Base-by-base conservation (phyloP, 495 filamentous ascomycete genomes). In the Halenospora varia region DNA sequence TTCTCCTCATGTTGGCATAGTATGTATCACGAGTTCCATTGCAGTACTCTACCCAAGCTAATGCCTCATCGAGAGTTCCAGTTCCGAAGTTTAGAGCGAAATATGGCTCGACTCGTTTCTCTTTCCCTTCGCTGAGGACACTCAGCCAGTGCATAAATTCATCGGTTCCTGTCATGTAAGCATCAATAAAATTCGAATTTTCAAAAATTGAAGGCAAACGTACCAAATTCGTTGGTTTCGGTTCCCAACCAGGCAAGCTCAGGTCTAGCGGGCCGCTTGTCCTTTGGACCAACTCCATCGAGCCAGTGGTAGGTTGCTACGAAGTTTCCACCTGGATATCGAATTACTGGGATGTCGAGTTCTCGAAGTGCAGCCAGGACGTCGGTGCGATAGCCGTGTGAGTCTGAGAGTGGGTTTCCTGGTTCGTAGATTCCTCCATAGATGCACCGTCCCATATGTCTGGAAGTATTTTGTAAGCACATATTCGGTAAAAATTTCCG, bases 351-450 rank as follows among this genome's bases (percentile, higher is more conserved):
- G 25, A 88, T 80, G 39, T 85, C 78, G 20, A 91, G 75, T 57
- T 88, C 86, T 62, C 82, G 81, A 52, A 91, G 70, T 8, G 85
- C 82, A 51, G 79, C 76, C 23, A 91, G 75, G 15, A 92, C 88
- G 69, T 91, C 88, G 59, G 78, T 89, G 15, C 88, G 82, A 69
- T 88, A 91, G 13, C 88, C 88, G 64, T 89, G 77, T 54, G 83
- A 75, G 59, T 91, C 88, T 2, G 86, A 83, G n/a, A 89, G 73
- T 0, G 81, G 72, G 66, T 82, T 89, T 11, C 73, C 77, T 1
- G 87, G 88, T 57, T 90, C 88, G 70, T 90, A 91, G 65, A 92
- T 88, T 56, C 88, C 88, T 54, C 88, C 88, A 67, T 92, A 92
- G 69, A 92, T 89, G 71, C 88, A 92, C 44, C 88, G 80, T 45